Evolutionary conservation across 108 stramenopile genomes (phyloP), one percentile per base, ranked within the genome.

Genomic region (Cylindrotheca closterium): DNA sequence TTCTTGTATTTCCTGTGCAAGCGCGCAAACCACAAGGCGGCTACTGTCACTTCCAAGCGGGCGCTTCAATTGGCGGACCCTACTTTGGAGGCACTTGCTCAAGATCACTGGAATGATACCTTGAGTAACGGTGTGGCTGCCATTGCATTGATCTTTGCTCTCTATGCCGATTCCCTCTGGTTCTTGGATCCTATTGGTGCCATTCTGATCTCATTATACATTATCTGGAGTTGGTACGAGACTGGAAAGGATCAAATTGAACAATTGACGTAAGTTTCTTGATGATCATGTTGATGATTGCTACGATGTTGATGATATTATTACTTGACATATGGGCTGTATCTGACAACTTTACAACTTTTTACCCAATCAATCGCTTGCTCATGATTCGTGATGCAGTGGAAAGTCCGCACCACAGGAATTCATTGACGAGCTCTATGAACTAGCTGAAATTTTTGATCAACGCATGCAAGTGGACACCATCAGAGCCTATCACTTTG

Each of bases 101-200:
- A 88, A 78, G 97, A 97, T 85, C 97, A 97, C 67, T 92, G 86
- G 85, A 97, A 97, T 73, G 97, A 97, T 73, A 81, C 81, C 29
- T 64, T 97, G 26, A 79, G 76, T 61, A 97, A 97, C 47, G 79
- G 68, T 27, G 86, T 96, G 2, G 93, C 97, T n/a, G 86, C 92
- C 1, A 33, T 92, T 10, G 89, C 94, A 0, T 65, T 94, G 45
- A 54, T 95, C 2, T 62, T 80, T 18, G 80, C 93, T 0, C 49
- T 93, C 18, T 70, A 73, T 22, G 70, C 80, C 57, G 66, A 68
- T 15, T 42, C 57, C 2, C 57, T 86, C 50, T 94, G 93, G 94
- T 87, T 69, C 47, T 59, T 95, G 3, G 97, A 97, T 84, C 88
- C 95, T 7, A 78, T 91, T 46, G 96, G 96, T 45, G 96, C 94